Base-by-base conservation (phyloP, 1,139 yeast genomes). In the Pneumocystis carinii region DNA sequence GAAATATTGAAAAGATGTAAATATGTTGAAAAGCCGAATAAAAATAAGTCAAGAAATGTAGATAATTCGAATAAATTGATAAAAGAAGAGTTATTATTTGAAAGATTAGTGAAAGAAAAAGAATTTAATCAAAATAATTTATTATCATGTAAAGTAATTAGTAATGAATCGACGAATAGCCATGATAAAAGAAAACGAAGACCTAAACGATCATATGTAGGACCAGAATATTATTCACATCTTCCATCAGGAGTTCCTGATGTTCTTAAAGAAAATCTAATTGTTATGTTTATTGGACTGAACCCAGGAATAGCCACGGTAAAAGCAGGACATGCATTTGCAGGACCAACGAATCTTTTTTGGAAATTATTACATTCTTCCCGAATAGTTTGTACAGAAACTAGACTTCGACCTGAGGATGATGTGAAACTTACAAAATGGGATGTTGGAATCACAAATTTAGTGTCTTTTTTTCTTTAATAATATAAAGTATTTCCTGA, bases 261-360 rank as follows among this genome's bases (percentile, higher is more conserved):
- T 71, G 62, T 74, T 64, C 66, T 74, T 59, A 55, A 69, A 68
- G 69, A 75, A 67, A 69, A 72, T 64, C 67, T 76, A 41, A 67
- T 69, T 4, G 70, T 85, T 2, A 76, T 86, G 2, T 86, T 86
- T 68, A 78, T 86, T 1, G 95, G 95, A 0, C 85, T 79, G 75
- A 86, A 86, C 68, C 95, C 95, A 0, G 89, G 92, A 1, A 73
- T 83, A 2, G 79, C 79, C 69, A 84, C 92, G 0, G 82, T 89
- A 0, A 69, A 75, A 36, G 74, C 76, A 14, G 90, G 87, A 60
- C 92, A 86, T 70, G 84, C 85, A 70, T 86, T 84, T 71, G 94
- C 94, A 0, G 92, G 86, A 69, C 81, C 76, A 42, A 78, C 88
- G 6, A 86, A 86, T 69, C 72, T 79, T 60, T 86, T 87, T 70